Percentiles rank a stretch among this genome's conserved stretches.
Evolutionary conservation across 2,329 filamentous ascomycete species (phyloP).

Genomic region (Myriosclerotinia duriaeana): DNA sequence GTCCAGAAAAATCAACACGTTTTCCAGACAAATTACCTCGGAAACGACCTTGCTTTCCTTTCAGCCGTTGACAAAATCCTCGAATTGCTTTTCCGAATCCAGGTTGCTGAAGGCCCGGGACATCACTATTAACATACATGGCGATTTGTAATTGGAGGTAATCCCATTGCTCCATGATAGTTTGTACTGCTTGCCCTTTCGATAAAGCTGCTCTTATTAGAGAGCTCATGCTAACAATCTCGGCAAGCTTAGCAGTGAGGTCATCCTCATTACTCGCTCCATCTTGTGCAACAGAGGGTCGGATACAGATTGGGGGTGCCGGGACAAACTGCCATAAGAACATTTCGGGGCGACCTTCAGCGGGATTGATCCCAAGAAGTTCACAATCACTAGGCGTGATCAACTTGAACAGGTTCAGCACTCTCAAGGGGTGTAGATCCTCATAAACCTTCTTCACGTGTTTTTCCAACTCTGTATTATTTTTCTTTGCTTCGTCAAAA

Average conservation of each 20-base stretch:
- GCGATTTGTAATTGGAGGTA: conserved; percentile 93
- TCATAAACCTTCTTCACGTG: conserved; percentile 91
- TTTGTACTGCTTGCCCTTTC: conserved; percentile 80
- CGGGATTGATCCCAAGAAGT: conserved; percentile 81
- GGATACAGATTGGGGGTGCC: conserved; percentile 88
- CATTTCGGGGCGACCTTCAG: conserved; percentile 88
- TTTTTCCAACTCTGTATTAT: conserved; percentile 82
- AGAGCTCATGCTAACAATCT: conserved; percentile 90
- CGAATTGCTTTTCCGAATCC: conserved; percentile 85
- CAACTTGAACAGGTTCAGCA: conserved; percentile 87
- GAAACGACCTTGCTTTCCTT: conserved; percentile 96
- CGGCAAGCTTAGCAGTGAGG: conserved; percentile 91
- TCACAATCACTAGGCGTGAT: conserved; percentile 86
- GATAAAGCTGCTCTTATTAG: conserved; percentile 79
- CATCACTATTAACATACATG: conserved; percentile 97
- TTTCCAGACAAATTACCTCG: conserved; percentile 96
- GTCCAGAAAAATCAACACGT: conserved; percentile 95
- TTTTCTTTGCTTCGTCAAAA: conserved; percentile 74
- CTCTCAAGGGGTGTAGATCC: conserved; percentile 84
- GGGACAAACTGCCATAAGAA: conserved; percentile 97
- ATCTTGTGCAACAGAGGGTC: conserved; percentile 91
- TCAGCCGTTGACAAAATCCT: conserved; percentile 91
- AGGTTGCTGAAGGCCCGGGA: conserved; percentile 86
- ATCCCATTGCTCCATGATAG: conserved; percentile 98
- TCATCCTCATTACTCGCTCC: conserved; percentile 94